Evolutionary conservation across 75 land plant genomes (phyloP), one percentile per base, ranked within the genome.

Genomic region (Sequoia sempervirens): DNA sequence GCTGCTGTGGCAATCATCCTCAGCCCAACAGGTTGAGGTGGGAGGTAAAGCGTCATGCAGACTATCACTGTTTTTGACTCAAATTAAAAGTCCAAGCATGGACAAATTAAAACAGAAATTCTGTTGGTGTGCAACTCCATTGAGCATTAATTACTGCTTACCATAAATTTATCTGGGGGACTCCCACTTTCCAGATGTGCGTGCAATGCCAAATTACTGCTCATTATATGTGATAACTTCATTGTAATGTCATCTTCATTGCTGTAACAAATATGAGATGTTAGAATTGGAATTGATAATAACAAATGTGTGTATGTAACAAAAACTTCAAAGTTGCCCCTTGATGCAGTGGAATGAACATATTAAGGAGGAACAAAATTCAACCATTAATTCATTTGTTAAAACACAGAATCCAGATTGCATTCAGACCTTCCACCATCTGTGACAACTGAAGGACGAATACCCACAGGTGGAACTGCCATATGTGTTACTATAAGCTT

Each of bases 201-300:
- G 2, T 87, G 90, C 75, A 97, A 89, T 23, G 85, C 74, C 45
- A 90, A 86, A 87, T 95, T 97, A 82, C 87, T 83, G 56, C 83
- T 83, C 82, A 95, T 88, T 47, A 97, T 97, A 43, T 73, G 64
- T 30, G 78, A 84, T 41, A 95, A 87, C 72, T 89, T 94, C 79
- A 86, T 87, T 61, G 98, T 92, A 34, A 89, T 85, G 53, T 93
- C 94, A 88, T 95, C 92, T 86, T 97, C 99, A 90, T 97, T 95
- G 88, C 99, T 97, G 95, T 83, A 84, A 69, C 1, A 81, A 9
- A 85, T 40, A 32, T 45, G 32, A 40, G 53, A 50, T 18, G 18
- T 46, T 81, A 80, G 81, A 80, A 20, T 26, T 26, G 41, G 20
- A 41, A n/a, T 10, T 28, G 14, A 80, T 20, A 32, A 40, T 46